These are phyloP conservation scores for Gossypium mustelinum DNA, from an alignment of 345 rosid species.

Conservation along the genomic window DNA sequence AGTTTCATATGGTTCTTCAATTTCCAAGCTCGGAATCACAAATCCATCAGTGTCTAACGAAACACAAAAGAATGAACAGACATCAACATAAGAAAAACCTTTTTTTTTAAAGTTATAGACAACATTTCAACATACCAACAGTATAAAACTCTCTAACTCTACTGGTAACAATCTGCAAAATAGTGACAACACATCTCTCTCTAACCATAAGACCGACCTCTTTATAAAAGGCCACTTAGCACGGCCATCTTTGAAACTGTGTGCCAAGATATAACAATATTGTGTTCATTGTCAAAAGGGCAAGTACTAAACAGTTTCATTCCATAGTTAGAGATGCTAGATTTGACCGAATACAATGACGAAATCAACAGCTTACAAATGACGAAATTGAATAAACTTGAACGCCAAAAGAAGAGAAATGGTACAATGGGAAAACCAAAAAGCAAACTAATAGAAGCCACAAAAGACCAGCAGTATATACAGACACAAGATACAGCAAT, in stretches of 20 bases:
- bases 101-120: not conserved
- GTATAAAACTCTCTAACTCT: not conserved
- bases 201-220: not conserved
- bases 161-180: not conserved
- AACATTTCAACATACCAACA: not conserved
- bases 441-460: not conserved
- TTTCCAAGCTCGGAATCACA: conserved; percentile 92
- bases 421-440: not conserved
- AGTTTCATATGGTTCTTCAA: conserved; percentile 33
- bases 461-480: not conserved
- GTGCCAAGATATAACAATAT: not conserved
- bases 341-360: not conserved
- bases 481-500: not conserved
- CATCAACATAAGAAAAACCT: not conserved
- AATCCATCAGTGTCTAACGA: conserved; percentile 82
- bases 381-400: too few relatives aligned
- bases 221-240: not conserved
- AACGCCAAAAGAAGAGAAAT: not conserved
- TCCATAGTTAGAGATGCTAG: not conserved
- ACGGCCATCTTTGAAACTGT: not conserved
- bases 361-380: not conserved
- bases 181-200: not conserved
- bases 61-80: not conserved
- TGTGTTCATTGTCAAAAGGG: not conserved
- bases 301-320: not conserved